These are phyloP conservation scores for Dictyostelium brefeldianum DNA, from an alignment of 78 protist species.

Conservation along the genomic window DNA sequence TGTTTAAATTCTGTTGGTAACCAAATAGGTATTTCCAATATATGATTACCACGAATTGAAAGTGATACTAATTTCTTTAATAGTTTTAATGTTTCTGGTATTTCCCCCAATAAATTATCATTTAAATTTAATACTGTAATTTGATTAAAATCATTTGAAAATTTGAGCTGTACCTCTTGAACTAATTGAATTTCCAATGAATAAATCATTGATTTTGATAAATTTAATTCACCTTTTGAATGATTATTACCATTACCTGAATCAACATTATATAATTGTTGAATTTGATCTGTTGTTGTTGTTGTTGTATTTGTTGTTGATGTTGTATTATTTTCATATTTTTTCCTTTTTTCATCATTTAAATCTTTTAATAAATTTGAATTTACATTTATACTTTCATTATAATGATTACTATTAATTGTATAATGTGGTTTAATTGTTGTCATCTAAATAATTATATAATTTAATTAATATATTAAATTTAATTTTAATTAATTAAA, in stretches of 20 bases:
- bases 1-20: background rate
- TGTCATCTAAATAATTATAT: background rate
- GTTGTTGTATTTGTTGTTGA: background rate
- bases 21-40: constrained; percentile 70
- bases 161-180: background rate
- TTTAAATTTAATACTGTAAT: constrained; percentile 32
- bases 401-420: constrained; percentile 12
- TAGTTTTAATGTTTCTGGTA: constrained; percentile 27
- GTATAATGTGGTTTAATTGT: background rate
- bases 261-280: background rate
- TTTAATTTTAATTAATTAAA: too few relatives aligned
- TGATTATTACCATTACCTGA: background rate
- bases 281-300: background rate
- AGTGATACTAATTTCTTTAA: constrained; percentile 23
- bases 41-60: constrained; percentile 26
- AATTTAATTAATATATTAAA: too few relatives aligned
- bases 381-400: constrained; percentile 8
- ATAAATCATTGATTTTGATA: constrained; percentile 3
- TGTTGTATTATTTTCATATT: background rate
- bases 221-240: background rate
- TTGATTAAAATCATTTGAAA: background rate
- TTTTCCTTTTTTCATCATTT: constrained; percentile 22
- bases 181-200: constrained; percentile 8
- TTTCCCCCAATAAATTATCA: constrained; percentile 56
- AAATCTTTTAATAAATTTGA: background rate